A percentile compares a stretch with the other conserved stretches of the same genome.
phyloP scores from a whole-genome alignment of 1,284 basidiomycete species.

The Ceratobasidium sp. region DNA sequence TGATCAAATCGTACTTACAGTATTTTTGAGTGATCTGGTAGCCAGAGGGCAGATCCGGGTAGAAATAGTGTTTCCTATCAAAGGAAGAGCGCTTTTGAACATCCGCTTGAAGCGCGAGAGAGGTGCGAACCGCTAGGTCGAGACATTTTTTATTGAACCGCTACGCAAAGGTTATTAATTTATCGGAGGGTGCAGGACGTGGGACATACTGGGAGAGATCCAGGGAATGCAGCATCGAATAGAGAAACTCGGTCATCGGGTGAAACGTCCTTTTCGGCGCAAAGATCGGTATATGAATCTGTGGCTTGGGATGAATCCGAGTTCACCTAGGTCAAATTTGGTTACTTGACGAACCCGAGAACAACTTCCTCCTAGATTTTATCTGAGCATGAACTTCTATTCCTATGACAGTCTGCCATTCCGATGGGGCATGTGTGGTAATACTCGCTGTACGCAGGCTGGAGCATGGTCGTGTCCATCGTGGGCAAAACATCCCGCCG shows the following conservation, averaged over 20 bases:
- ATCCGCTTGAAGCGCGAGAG: constrained; percentile 77
- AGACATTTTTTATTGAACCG: constrained; percentile 81
- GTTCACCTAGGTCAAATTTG: constrained; percentile 11
- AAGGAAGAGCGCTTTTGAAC: constrained; percentile 82
- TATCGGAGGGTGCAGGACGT: constrained; percentile 19
- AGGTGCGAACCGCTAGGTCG: constrained; percentile 79
- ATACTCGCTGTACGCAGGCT: neutral
- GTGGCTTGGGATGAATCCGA: constrained; percentile 25
- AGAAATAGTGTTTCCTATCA: constrained; percentile 99
- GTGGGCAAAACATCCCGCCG: neutral
- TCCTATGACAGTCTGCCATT: constrained; percentile 88
- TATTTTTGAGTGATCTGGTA: constrained; percentile 99
- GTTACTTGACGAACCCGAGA: constrained; percentile 69
- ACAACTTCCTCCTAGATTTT: constrained; percentile 85
- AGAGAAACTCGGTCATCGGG: constrained; percentile 81
- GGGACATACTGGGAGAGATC: constrained; percentile 80
- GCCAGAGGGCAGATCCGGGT: constrained; percentile 90
- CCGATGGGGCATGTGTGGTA: constrained; percentile 50
- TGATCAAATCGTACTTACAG: constrained; percentile 53
- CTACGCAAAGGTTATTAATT: constrained; percentile 51
- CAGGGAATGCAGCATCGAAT: constrained; percentile 92
- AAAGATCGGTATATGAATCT: constrained; percentile 42
- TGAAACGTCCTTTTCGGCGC: constrained; percentile 46
- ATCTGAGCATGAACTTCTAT: constrained; percentile 97
- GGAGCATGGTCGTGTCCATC: neutral